Conservation (phyloP, 208 protist genomes). For the Endotrypanum monterogeii region DNA sequence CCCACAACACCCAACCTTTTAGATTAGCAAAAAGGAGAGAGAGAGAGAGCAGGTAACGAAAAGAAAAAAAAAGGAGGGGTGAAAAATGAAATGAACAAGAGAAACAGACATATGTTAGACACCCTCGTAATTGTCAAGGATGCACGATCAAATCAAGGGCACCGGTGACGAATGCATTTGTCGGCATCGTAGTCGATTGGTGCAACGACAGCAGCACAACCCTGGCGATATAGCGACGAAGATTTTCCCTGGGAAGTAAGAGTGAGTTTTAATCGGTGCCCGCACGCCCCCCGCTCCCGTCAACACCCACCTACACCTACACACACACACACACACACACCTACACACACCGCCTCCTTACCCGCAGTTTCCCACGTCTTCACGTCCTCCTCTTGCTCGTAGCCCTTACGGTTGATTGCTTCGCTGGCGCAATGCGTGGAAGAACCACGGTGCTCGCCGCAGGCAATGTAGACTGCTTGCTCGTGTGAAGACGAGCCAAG, state of each 20-base stretch:
- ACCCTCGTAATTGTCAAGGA: background rate
- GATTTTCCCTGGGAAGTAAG: no score
- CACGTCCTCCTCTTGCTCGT: conserved; percentile 3
- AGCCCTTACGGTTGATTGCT: background rate
- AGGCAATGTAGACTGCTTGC: conserved; percentile 6
- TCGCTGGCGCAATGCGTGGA: conserved; percentile 5
- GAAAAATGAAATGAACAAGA: background rate
- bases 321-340: no score
- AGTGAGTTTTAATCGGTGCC: no score
- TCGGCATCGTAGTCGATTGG: no score
- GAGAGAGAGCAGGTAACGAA: background rate
- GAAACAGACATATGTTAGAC: background rate
- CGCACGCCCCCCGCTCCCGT: no score
- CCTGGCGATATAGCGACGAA: no score
- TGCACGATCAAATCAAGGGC: background rate
- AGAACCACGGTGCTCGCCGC: background rate
- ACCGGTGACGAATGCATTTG: background rate
- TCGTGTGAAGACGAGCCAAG: background rate
- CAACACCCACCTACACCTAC: no score
- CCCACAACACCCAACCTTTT: no score
- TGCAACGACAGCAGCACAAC: no score
- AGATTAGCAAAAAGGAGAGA: background rate
- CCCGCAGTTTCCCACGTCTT: background rate
- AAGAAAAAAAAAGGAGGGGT: background rate
- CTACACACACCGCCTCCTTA: no score